Base-by-base conservation (phyloP, 2,329 filamentous ascomycete species). In the Colletotrichum echinochloae region DNA sequence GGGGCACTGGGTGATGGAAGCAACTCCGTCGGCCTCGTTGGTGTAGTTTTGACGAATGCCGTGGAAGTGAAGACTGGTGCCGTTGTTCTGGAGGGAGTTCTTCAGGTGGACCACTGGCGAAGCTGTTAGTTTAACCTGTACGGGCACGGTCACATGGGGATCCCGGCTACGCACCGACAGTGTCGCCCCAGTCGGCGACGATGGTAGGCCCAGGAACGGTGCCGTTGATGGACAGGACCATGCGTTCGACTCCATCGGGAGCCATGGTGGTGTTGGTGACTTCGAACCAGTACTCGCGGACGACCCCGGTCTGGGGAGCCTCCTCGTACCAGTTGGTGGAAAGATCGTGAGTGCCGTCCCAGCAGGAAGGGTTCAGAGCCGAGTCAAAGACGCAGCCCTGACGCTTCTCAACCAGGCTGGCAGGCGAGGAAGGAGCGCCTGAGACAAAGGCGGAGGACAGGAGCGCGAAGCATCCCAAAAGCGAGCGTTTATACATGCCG, bases 151-250 rank as follows among this genome's bases (percentile, higher is more conserved):
- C 28, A 11, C 3, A 23, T 14, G 68, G 72, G 71, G 49, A 74
- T 30, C 18, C 39, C n/a, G 66, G 75, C 33, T 16, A 41, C 68
- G 33, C 44, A 71, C 68, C 68, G n/a, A 71, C 69, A 44, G 69
- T 71, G 35, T 63, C 35, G 65, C 81, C 84, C 84, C 85, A 88
- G 73, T 87, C 82, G 9, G 85, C 87, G 59, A 84, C 80, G 51
- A 91, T 84, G 0, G 83, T 83, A 1, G 90, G 90, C 0, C 90
- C 90, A 0, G 90, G 90, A 67, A 89, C 85, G 52, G 84, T 80
- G 4, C 85, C 86, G 73, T 91, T 91, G 75, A 90, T 76, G 16
- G 88, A 81, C 74, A 83, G 79, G 35, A 77, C 78, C 2, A 76
- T 65, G 2, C 83, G 78, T 14, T 78, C 75, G 9, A 84, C 76